Base-by-base conservation (phyloP, 768 basidiomycete species). In the Hericium erinaceus region DNA sequence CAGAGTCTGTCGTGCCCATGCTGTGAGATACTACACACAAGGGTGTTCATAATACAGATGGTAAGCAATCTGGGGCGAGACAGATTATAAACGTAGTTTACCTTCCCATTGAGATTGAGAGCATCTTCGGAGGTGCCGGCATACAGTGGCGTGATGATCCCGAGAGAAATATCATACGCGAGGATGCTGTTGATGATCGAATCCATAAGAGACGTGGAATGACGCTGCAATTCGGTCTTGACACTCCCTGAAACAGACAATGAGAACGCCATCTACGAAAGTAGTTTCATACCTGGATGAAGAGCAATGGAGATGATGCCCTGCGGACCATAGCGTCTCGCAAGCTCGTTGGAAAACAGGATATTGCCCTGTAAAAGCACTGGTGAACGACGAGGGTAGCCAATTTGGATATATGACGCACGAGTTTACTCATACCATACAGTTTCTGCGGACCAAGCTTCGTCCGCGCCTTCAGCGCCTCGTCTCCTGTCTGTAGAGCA, bases 291-390 rank as follows among this genome's bases (percentile, higher is more conserved):
- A 62, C 77, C 77, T 11, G 77, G 78, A 56, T 79, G 73, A 20
- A 79, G 51, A 2, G 78, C 66, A 1, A 68, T 69, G 0, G 79
- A 77, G 1, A 79, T 62, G 40, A 80, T 74, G 9, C 77, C 79
- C 56, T 77, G 66, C 18, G 70, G 70, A 1, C 66, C 72, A 61
- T 78, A 79, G 52, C 76, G 65, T 37, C 73, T 64, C 4, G 68
- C 63, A 15, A 81, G 58, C 63, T 79, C 80, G 38, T 68, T 70
- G 8, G 76, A 60, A 57, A 80, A 70, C 0, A 78, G 62, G 20
- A 78, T 66, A 38, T 76, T 79, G 0, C 73, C 79, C 79, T 80
- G 46, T 11, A 16, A 10, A 38, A 16, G 46, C 9, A 3, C 5
- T 4, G 5, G 26, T 26, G 26, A 26, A 26, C 26, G 26, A 26